Evolutionary conservation across 2,329 filamentous ascomycete genomes (phyloP), one percentile per base, ranked within the genome.

Genomic region (Graphilbum sp.): DNA sequence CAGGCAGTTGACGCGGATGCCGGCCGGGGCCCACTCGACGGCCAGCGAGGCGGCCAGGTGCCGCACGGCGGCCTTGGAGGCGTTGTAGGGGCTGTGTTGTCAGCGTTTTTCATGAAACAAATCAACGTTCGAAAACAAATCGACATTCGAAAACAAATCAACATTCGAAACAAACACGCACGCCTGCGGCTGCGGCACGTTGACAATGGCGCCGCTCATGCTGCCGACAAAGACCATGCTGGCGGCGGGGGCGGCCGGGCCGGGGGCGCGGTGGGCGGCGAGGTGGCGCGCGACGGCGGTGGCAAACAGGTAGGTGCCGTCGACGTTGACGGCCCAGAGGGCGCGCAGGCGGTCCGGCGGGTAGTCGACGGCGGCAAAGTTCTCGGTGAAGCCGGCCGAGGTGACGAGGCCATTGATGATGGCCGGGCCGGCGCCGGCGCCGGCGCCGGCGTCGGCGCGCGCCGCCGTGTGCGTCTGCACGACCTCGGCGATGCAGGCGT

Each of bases 321-420:
- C 84, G 2, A 96, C 86, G 47, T 95, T 94, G 54, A 95, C 88
- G 36, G 75, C 77, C 85, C 85, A 95, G 15, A 96, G 75, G 66
- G 93, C 92, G 59, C 87, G 76, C 59, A 95, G 79, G 47, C 87
- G 80, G 49, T 94, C 85, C 48, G 87, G 75, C 1, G 87, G 87
- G 61, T 96, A 96, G 48, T 78, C 76, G 51, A 87, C 80, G 34
- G 88, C 88, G 51, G 92, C 80, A 53, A 86, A 92, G 64, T 95
- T 95, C 64, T 95, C 88, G 13, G 84, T 90, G 63, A 96, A 94
- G 34, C 88, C 88, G 36, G 88, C 88, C n/a, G 85, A 92, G 20
- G 88, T 95, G 50, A 96, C 87, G 20, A 96, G 71, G 59, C 84
- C 79, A 61, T 94, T 86, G 49, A 95, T 85, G 57, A 81, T 79